A percentile compares a stretch with the other conserved stretches of the same genome.
Evolutionary conservation across 768 basidiomycete genomes (phyloP).

Genomic region (Cubamyces lactineus): DNA sequence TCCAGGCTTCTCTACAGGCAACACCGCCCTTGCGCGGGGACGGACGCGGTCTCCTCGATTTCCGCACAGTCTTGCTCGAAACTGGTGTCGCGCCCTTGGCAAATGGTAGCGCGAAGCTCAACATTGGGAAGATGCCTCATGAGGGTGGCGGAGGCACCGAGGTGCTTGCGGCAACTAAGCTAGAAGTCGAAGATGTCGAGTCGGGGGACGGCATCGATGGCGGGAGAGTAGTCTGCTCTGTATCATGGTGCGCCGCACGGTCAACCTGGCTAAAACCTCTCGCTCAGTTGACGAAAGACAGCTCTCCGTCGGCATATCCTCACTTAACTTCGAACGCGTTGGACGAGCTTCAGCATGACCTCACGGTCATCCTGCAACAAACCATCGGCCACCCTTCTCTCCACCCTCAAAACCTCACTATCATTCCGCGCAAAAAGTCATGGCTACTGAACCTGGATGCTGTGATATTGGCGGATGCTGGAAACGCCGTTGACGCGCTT

Average conservation of each 20-base stretch:
- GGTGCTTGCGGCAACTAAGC: slow-evolving; percentile 74
- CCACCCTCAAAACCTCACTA: slow-evolving; percentile 63
- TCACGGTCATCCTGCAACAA: slow-evolving; percentile 62
- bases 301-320: slow-evolving; percentile 83
- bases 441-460: slow-evolving; percentile 81
- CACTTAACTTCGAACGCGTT: slow-evolving; percentile 61
- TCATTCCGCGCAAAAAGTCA: slow-evolving; percentile 54
- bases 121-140: slow-evolving; percentile 61
- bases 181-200: slow-evolving; percentile 72
- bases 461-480: slow-evolving; percentile 72
- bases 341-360: slow-evolving; percentile 78
- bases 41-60: slow-evolving; percentile 70
- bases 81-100: slow-evolving; percentile 80
- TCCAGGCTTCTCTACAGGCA: slow-evolving; percentile 64
- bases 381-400: slow-evolving; percentile 69
- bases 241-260: slow-evolving; percentile 65
- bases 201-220: slow-evolving; percentile 52
- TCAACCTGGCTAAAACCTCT: not conserved
- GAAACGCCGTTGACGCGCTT: slow-evolving; percentile 76
- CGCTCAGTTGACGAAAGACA: slow-evolving; percentile 45
- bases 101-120: slow-evolving; percentile 81
- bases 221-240: slow-evolving; percentile 66
- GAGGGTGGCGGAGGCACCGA: slow-evolving; percentile 73
- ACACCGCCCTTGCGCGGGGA: slow-evolving; percentile 72
- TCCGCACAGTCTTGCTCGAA: slow-evolving; percentile 69